Base-by-base conservation (phyloP, 345 rosid genomes). In the Adansonia digitata region DNA sequence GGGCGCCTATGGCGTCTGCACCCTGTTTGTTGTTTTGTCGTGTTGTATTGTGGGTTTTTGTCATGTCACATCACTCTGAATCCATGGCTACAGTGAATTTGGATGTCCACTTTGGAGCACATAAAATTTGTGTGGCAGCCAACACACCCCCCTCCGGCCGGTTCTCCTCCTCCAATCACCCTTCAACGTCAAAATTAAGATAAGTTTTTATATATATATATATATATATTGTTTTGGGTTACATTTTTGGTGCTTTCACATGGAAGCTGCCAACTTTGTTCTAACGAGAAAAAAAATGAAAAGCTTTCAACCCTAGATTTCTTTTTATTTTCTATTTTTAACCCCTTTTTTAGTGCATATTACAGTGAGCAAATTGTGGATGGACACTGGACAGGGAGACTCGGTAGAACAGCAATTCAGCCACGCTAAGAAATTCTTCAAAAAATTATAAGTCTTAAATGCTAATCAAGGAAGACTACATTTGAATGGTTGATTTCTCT, bases 1-100 rank as follows among this genome's bases (percentile, higher is more conserved):
- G 13, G 59, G 1, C 1, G 35, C n/a, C n/a, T 5, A 12, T 12
- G 29, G 20, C 39, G 40, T 60, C 65, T 20, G n/a, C 39, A 5
- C 9, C 39, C 0, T 29, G 20, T 14, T 60, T 29, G 27, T 55
- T 22, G 22, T 24, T 15, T 4, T 26, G 18, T 12, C 27, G 29
- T 59, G n/a, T 55, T 24, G 60, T 9, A n/a, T n/a, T n/a, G n/a
- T n/a, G n/a, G 39, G 61, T n/a, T 7, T 29, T 59, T 26, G 65
- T 60, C 65, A 29, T 2, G 65, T 60, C 65, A 60, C 65, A 60
- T 60, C 40, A 39, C 65, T n/a, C 17, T 56, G 40, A 60, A 60
- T 29, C 20, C 40, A 60, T 15, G 20, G 65, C 65, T 60, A 60
- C 39, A 5, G 29, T 60, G 20, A 5, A 60, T 60, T 29, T 60